Evolutionary conservation across 2,329 filamentous ascomycete genomes (phyloP).

Genomic region (Nemania sp.): DNA sequence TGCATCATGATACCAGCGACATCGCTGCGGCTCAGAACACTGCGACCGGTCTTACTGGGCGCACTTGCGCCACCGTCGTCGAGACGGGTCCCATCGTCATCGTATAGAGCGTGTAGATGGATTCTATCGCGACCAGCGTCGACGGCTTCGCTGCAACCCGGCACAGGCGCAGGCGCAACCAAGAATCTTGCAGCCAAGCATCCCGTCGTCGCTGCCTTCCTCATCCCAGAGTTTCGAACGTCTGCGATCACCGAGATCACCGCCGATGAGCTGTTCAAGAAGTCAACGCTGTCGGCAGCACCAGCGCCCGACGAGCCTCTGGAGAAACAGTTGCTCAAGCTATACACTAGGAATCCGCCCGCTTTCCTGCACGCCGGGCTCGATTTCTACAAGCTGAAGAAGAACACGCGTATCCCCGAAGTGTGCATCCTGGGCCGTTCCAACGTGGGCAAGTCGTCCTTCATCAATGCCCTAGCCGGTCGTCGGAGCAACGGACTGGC

Average conservation of each 20-base stretch:
- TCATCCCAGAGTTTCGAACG: slow-evolving; percentile 34
- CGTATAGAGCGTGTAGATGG: too few relatives aligned
- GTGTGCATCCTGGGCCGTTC: slow-evolving; percentile 83
- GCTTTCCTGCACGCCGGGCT: slow-evolving; percentile 34
- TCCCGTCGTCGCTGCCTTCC: slow-evolving; percentile 36
- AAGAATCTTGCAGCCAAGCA: slow-evolving; percentile 25
- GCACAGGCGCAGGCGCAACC: too few relatives aligned
- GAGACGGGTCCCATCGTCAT: slow-evolving; percentile 6
- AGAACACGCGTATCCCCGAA: slow-evolving; percentile 58
- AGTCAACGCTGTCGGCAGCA: slow-evolving; percentile 29
- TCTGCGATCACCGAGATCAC: slow-evolving; percentile 34
- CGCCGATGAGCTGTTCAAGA: slow-evolving; percentile 38
- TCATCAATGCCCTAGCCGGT: slow-evolving; percentile 79
- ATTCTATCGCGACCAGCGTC: too few relatives aligned
- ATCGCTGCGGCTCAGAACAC: slow-evolving; percentile 25
- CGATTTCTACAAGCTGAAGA: slow-evolving; percentile 51
- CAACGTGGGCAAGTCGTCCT: slow-evolving; percentile 87
- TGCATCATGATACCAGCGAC: slow-evolving; percentile 24
- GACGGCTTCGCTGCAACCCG: too few relatives aligned
- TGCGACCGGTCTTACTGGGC: slow-evolving; percentile 33
- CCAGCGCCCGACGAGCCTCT: slow-evolving; percentile 30
- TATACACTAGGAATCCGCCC: slow-evolving; percentile 36
- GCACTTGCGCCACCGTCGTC: slow-evolving; percentile 15
- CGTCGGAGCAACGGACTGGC: slow-evolving; percentile 51
- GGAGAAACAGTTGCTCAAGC: slow-evolving; percentile 27